Evolutionary conservation across 345 rosid species (phyloP), one percentile per base, ranked within the genome.

Genomic region (Fremontodendron californicum): DNA sequence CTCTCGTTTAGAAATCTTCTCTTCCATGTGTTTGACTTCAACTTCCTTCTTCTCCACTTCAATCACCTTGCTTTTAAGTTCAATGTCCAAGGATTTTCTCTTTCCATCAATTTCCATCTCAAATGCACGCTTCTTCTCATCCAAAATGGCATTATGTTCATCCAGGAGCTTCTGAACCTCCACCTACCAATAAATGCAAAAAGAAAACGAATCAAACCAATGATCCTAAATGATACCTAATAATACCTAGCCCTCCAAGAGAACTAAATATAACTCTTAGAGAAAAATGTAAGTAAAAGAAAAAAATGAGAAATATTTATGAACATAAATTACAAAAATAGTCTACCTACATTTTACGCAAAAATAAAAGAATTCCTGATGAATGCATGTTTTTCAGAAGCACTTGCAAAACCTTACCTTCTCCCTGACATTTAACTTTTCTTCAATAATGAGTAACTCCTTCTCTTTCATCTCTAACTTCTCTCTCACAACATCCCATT

Each of bases 31-130:
- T 73, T 88, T 89, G 81, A 92, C 82, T 82, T 92, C 98, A 80
- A 88, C 86, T 83, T 89, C 98, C 84, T 88, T 86, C 85, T 91
- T 93, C 84, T 91, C 93, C 78, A 96, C 78, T 68, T 93, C 97
- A 62, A 58, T 31, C 77, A 85, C 86, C 84, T 85, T 93, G 85
- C 84, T 86, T 85, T 82, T 93, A 76, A 93, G 79, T 51, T 90
- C 91, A 65, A 88, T 92, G 58, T 96, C 90, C 37, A 91, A 43
- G 74, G 88, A 83, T 81, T 89, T 96, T 78, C 94, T 91, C 89
- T 88, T 92, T 73, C 84, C 87, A 68, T 91, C 97, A 85, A 86
- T 79, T 83, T 93, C 99, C 81, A 89, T 60, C 78, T 96, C 96
- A 77, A 93, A 90, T 70, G 91, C 98, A 42, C 63, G 86, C 83